These are phyloP conservation scores for Coniferiporia sulphurascens DNA, from an alignment of 1,284 basidiomycete genomes.

Conservation along the genomic window DNA sequence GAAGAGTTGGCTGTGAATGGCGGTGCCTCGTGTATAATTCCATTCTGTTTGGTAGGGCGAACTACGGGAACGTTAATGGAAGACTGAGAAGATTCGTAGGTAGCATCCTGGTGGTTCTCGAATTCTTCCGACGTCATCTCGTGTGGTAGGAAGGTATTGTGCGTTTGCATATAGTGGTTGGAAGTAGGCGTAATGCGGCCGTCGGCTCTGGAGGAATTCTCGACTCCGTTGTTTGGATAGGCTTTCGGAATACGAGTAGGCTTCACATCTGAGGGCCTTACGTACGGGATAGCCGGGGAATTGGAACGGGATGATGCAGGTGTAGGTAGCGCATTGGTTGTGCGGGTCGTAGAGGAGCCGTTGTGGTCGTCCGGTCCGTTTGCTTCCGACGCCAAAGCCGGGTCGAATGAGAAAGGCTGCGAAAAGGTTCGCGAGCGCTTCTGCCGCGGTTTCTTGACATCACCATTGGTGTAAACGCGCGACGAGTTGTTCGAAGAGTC, in stretches of 20 bases:
- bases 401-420: slow-evolving; percentile 44
- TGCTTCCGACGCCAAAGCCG: background rate
- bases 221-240: slow-evolving; percentile 23
- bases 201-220: background rate
- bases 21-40: slow-evolving; percentile 16
- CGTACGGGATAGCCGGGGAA: slow-evolving; percentile 28
- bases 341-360: slow-evolving; percentile 22
- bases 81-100: slow-evolving; percentile 11
- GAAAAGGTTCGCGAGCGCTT: slow-evolving; percentile 53
- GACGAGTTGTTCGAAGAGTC: slow-evolving; percentile 5
- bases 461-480: slow-evolving; percentile 12
- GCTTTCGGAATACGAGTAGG: slow-evolving; percentile 46
- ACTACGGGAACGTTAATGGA: slow-evolving; percentile 7
- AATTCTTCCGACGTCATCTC: background rate
- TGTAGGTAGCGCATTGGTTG: slow-evolving; percentile 28
- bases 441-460: slow-evolving; percentile 22
- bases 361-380: slow-evolving; percentile 3
- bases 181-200: slow-evolving; percentile 5
- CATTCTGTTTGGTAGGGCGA: slow-evolving; percentile 6
- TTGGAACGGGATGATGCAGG: slow-evolving; percentile 34
- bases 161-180: background rate
- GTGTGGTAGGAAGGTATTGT: background rate
- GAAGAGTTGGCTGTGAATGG: slow-evolving; percentile 19
- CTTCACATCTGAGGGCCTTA: slow-evolving; percentile 29
- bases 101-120: slow-evolving; percentile 4